Evolutionary conservation across 164 flowering plant species (phyloP).

Genomic region (Vitis rupestris): DNA sequence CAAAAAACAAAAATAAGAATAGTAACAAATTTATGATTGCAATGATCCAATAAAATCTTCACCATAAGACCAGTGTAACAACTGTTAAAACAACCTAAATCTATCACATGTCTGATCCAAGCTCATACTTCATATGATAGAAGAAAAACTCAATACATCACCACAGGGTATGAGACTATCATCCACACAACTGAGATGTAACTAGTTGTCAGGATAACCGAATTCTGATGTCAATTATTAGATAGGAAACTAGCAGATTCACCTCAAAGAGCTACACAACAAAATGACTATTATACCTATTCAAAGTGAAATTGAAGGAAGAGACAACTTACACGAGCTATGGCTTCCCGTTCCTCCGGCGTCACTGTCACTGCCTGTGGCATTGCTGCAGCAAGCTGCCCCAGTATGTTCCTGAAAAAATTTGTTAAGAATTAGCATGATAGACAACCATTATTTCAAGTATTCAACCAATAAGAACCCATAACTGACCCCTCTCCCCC

Average conservation of each 20-base stretch:
- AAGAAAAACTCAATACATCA: background rate
- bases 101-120: background rate
- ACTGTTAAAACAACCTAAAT: too few species aligned
- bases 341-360: conserved; percentile 89
- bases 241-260: too few species aligned
- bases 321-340: conserved; percentile 69
- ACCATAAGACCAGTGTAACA: too few species aligned
- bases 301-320: background rate
- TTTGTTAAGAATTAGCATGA: background rate
- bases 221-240: too few species aligned
- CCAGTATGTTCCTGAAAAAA: conserved; percentile 45
- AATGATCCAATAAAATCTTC: too few species aligned
- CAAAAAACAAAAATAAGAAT: too few species aligned
- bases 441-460: background rate
- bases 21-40: too few species aligned
- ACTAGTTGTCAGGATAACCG: too few species aligned
- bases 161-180: background rate
- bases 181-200: background rate
- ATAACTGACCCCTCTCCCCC: conserved; percentile 52
- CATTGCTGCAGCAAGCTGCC: conserved; percentile 57
- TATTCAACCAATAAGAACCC: background rate
- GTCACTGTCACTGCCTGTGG: conserved; percentile 83
- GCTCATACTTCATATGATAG: background rate
- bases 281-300: too few species aligned
- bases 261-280: too few species aligned